Percentiles rank a stretch among this genome's conserved stretches.
phyloP scores from a whole-genome alignment of 176 grass and related monocot genomes.

The Phoenix dactylifera region DNA sequence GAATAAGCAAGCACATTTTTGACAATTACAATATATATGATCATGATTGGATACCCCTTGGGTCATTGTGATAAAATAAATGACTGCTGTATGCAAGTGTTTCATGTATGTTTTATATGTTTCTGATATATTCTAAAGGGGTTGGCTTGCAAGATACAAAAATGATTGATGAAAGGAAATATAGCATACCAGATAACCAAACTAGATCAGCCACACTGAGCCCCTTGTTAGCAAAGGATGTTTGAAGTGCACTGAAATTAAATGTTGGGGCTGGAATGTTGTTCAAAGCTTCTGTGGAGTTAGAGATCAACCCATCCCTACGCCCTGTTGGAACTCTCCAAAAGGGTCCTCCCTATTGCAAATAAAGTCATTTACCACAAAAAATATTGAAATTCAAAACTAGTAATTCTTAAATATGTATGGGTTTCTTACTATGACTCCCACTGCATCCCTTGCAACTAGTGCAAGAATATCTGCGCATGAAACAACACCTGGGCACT shows the following conservation, averaged over 20 bases:
- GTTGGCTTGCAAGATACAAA: too few relatives aligned
- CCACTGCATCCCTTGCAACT: constrained; percentile 67
- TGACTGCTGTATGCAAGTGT: too few relatives aligned
- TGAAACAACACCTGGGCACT: constrained; percentile 89
- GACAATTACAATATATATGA: too few relatives aligned
- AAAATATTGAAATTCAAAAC: too few relatives aligned
- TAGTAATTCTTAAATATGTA: too few relatives aligned
- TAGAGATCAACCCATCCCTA: constrained; percentile 64
- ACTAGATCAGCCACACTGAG: constrained; percentile 65
- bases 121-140: too few relatives aligned
- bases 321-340: constrained; percentile 88
- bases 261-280: constrained; percentile 50
- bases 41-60: too few relatives aligned
- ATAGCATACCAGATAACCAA: constrained; percentile 60
- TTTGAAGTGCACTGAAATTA: constrained; percentile 59
- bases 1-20: too few relatives aligned
- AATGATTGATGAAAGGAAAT: too few relatives aligned
- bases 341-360: constrained; percentile 58
- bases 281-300: constrained; percentile 46
- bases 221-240: constrained; percentile 59
- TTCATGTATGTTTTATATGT: too few relatives aligned
- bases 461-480: constrained; percentile 81
- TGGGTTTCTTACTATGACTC: constrained; percentile 32
- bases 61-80: too few relatives aligned
- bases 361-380: not conserved